These are phyloP conservation scores for Iris macrosiphon DNA, from an alignment of 106 monocot genomes.

Conservation along the genomic window DNA sequence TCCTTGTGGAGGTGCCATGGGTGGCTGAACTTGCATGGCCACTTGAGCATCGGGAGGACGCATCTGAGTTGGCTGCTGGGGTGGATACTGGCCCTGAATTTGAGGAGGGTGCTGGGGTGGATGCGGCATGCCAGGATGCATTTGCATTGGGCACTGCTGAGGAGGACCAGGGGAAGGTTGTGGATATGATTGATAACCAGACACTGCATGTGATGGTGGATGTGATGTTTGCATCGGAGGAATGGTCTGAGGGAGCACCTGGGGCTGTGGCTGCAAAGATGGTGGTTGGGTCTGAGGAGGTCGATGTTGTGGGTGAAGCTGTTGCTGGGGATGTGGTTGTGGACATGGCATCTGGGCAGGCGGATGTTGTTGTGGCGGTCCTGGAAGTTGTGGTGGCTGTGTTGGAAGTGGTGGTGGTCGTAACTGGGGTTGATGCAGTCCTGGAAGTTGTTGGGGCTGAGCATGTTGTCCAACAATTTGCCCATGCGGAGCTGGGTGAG, in stretches of 20 bases:
- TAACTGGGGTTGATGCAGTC: constrained; percentile 11
- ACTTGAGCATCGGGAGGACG: constrained; percentile 29
- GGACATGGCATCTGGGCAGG: constrained; percentile 22
- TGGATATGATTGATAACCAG: constrained; percentile 70
- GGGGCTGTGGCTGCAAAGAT: constrained; percentile 13
- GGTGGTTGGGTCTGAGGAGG: constrained; percentile 24
- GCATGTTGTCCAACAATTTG: constrained; percentile 8
- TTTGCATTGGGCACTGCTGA: constrained; percentile 41
- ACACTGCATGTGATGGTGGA: constrained; percentile 31
- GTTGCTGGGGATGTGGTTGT: constrained; percentile 19
- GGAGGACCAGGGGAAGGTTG: constrained; percentile 16
- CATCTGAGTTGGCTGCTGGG: constrained; percentile 43
- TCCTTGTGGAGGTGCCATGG: constrained; percentile 25
- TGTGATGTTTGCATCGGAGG: constrained; percentile 30
- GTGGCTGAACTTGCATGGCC: constrained; percentile 29
- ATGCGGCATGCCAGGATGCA: constrained; percentile 18
- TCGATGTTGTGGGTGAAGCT: constrained; percentile 23
- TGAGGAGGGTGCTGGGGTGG: constrained; percentile 33
- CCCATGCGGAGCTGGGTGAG: constrained; percentile 11
- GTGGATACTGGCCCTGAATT: constrained; percentile 31
- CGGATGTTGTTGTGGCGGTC: constrained; percentile 13
- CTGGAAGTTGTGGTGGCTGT: constrained; percentile 15
- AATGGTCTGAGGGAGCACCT: constrained; percentile 13
- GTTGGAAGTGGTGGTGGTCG: constrained; percentile 24
- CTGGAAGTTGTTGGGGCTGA: constrained; percentile 19